A percentile compares a stretch with the other conserved stretches of the same genome.
Evolutionary conservation across 495 filamentous ascomycete genomes (phyloP).

Genomic region (Lophiotrema nucula): DNA sequence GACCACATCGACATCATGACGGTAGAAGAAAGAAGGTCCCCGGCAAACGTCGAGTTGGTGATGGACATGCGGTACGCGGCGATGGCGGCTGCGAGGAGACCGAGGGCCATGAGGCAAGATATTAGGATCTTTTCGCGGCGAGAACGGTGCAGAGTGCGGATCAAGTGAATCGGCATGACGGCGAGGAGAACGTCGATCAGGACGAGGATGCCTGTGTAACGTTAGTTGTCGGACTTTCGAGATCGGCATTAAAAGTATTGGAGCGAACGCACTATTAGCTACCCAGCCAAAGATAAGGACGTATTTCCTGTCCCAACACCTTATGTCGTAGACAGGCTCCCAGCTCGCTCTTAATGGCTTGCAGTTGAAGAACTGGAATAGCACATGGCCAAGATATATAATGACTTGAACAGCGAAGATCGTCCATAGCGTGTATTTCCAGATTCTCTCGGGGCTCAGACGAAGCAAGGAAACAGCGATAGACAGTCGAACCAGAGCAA

Average conservation of each 20-base stretch:
- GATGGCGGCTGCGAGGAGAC: background rate
- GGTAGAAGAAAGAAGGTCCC: background rate
- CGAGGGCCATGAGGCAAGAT: background rate
- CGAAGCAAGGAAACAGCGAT: background rate
- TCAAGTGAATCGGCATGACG: background rate
- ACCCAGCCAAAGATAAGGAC: background rate
- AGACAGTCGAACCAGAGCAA: background rate
- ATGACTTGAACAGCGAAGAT: background rate
- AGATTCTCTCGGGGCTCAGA: background rate
- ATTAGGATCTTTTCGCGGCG: background rate
- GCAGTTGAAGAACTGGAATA: background rate
- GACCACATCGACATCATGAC: background rate
- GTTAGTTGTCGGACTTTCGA: too few relatives aligned
- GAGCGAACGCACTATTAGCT: too few relatives aligned
- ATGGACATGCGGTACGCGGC: background rate
- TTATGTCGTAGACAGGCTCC: background rate
- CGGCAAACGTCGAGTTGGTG: background rate
- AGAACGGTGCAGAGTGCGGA: background rate
- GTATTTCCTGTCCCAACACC: background rate
- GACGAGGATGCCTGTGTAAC: background rate
- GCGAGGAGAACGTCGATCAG: background rate
- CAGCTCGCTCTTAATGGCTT: background rate
- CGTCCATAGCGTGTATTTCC: background rate
- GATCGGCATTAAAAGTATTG: too few relatives aligned
- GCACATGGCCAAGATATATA: background rate